Evolutionary conservation across 768 basidiomycete species (phyloP).

Genomic region (Rhodotorula graminis): DNA sequence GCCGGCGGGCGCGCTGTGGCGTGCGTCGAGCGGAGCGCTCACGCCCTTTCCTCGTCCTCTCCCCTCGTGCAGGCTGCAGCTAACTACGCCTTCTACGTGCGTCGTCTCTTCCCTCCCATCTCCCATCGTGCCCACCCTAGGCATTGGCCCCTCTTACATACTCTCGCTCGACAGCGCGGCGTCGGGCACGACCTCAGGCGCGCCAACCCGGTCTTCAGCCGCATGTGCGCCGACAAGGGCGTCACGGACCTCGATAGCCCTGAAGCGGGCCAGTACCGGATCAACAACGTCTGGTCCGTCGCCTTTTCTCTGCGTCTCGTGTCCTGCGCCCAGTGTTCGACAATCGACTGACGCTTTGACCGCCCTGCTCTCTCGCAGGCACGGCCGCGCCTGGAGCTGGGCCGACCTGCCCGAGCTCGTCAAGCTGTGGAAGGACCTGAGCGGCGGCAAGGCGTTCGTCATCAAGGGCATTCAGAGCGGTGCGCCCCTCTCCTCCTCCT

Average conservation of each 20-base stretch:
- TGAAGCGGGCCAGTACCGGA: slow-evolving; percentile 41
- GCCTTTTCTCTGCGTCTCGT: not conserved
- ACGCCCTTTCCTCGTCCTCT: no score
- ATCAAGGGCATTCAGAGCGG: slow-evolving; percentile 51
- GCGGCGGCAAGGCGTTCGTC: slow-evolving; percentile 52
- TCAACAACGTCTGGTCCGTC: slow-evolving; percentile 38
- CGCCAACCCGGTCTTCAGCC: slow-evolving; percentile 56
- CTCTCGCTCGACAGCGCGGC: slow-evolving; percentile 19
- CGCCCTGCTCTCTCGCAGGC: slow-evolving; percentile 14
- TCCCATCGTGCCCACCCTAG: no score
- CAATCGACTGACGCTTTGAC: not conserved
- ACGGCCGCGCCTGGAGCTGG: slow-evolving; percentile 55
- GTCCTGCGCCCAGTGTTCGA: no score
- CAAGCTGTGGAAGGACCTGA: slow-evolving; percentile 53
- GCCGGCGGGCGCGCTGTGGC: no score
- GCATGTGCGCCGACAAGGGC: slow-evolving; percentile 44
- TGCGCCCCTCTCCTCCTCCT: not conserved
- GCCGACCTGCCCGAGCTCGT: slow-evolving; percentile 56
- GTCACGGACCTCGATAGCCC: slow-evolving; percentile 2
- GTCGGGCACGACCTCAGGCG: slow-evolving; percentile 53
- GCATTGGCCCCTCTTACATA: no score
- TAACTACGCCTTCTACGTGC: slow-evolving; percentile 48
- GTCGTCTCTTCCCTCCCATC: slow-evolving; percentile 10
- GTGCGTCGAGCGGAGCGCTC: no score
- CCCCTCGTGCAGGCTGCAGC: not conserved